Percentiles rank a stretch among this genome's conserved stretches.
phyloP scores from a whole-genome alignment of 306 rosid species.

The barrel medic (Medicago truncatula) region MtrunA17r5.0-ANR NC_053042.1:32342501-32343000 shows the following conservation, averaged over 20 bases:
- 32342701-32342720: neutral
- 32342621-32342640: neutral
- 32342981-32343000: too few species aligned
- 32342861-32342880: neutral
- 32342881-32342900: too few species aligned
- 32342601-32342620: constrained; percentile 12
- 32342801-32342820: too few species aligned
- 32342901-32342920: neutral
- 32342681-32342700: too few species aligned
- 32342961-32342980: too few species aligned
- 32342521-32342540: constrained; percentile 36
- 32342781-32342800: too few species aligned
- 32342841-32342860: neutral
- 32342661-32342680: neutral
- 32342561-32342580: constrained; percentile 39
- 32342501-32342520: constrained; percentile 38
- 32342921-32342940: too few species aligned
- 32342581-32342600: constrained; percentile 28
- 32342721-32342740: too few species aligned
- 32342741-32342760: too few species aligned
- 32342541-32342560: constrained; percentile 25
- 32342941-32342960: too few species aligned
- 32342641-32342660: neutral
- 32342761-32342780: too few species aligned
- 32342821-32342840: neutral